Evolutionary conservation across 2,329 filamentous ascomycete genomes (phyloP).

Genomic region (Botrytis pseudocinerea): DNA sequence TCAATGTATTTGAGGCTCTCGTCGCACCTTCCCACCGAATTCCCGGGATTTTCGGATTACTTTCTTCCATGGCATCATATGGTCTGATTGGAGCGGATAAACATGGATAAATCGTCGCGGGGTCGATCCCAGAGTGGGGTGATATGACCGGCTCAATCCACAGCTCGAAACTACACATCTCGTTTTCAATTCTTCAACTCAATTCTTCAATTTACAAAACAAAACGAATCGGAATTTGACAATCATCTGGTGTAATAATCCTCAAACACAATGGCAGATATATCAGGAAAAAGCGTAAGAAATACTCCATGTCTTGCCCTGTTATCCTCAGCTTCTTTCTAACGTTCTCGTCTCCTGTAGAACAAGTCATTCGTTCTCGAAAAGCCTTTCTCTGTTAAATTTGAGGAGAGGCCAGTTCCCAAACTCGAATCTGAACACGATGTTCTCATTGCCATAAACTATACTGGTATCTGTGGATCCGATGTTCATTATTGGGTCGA

Average conservation of each 20-base stretch:
- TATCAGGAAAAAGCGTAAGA: slow-evolving; percentile 29
- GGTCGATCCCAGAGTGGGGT: slow-evolving; percentile 25
- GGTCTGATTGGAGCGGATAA: slow-evolving; percentile 36
- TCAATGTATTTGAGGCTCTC: background rate
- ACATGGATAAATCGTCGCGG: slow-evolving; percentile 28
- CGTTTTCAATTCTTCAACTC: background rate
- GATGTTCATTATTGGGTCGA: slow-evolving; percentile 71
- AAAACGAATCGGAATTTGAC: background rate
- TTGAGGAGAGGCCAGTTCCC: slow-evolving; percentile 44
- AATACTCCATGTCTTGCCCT: background rate
- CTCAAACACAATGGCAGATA: slow-evolving; percentile 25
- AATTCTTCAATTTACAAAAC: background rate
- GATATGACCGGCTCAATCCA: slow-evolving; percentile 15
- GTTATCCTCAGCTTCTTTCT: background rate
- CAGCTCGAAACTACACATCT: slow-evolving; percentile 13
- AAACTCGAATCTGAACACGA: slow-evolving; percentile 50
- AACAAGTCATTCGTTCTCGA: slow-evolving; percentile 45
- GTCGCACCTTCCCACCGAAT: background rate
- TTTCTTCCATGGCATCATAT: background rate
- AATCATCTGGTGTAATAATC: background rate
- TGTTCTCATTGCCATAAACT: slow-evolving; percentile 63
- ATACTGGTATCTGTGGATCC: slow-evolving; percentile 70
- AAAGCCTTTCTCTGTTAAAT: slow-evolving; percentile 40
- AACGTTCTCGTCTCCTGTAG: slow-evolving; percentile 30
- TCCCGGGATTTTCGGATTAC: background rate